Conservation (phyloP, 352 stramenopile genomes). For the Phytopythium kandeliae region DNA sequence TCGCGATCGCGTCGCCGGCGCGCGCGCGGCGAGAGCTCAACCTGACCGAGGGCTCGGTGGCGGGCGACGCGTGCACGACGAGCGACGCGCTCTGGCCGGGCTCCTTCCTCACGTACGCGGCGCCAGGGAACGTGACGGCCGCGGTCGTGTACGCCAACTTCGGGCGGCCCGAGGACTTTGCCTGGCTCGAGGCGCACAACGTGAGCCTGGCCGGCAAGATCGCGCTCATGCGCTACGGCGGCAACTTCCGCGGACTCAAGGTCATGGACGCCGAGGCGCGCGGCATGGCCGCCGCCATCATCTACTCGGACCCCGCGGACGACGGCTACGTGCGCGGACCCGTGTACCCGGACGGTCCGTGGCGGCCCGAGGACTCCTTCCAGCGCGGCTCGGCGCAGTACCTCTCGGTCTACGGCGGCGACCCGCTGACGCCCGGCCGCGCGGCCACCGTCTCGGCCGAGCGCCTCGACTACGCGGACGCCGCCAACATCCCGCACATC, state of each 20-base stretch:
- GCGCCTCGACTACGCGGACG: conserved; percentile 36
- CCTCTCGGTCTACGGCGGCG: conserved; percentile 62
- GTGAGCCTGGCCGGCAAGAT: conserved; percentile 78
- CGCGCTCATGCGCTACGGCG: conserved; percentile 80
- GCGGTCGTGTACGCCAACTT: conserved; percentile 88
- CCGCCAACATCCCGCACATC: conserved; percentile 46
- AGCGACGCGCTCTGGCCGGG: conserved; percentile 41
- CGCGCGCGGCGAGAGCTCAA: conserved; percentile 27
- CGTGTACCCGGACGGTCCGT: conserved; percentile 69
- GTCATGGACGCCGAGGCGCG: conserved; percentile 80
- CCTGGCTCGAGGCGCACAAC: conserved; percentile 57
- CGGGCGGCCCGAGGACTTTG: conserved; percentile 73
- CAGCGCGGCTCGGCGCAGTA: conserved; percentile 87
- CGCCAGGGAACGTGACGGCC: conserved; percentile 63
- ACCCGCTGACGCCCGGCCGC: conserved; percentile 55
- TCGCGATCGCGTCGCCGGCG: conserved; percentile 41
- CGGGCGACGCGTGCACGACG: conserved; percentile 60
- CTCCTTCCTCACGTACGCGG: conserved; percentile 81
- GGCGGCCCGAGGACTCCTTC: conserved; percentile 67
- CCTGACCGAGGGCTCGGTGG: conserved; percentile 50
- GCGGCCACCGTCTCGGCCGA: conserved; percentile 35
- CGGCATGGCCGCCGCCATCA: conserved; percentile 71
- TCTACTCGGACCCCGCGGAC: conserved; percentile 87
- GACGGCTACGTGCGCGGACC: conserved; percentile 65
- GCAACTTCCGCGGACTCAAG: conserved; percentile 71